phyloP scores from a whole-genome alignment of 495 filamentous ascomycete genomes.

The Platismatia glauca region DNA sequence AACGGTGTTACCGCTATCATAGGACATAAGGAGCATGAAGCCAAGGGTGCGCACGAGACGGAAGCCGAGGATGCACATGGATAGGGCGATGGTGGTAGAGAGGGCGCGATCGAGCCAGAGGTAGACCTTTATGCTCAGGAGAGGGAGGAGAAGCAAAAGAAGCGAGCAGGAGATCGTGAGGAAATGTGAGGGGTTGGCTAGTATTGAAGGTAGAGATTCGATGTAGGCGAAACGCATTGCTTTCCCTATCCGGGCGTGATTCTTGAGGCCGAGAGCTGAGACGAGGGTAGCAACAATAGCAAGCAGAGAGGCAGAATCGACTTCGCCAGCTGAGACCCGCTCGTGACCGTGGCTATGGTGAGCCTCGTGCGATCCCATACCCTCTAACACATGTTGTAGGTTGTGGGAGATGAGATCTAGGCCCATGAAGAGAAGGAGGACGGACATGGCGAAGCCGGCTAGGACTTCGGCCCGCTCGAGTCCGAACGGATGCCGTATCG shows the following conservation, averaged over 20 bases:
- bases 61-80: conserved; percentile 79
- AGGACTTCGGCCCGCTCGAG: conserved; percentile 87
- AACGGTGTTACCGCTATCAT: conserved; percentile 53
- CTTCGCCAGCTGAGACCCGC: conserved; percentile 59
- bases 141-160: conserved; percentile 72
- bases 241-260: conserved; percentile 88
- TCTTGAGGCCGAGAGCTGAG: conserved; percentile 77
- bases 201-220: conserved; percentile 67
- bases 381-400: conserved; percentile 74
- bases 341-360: conserved; percentile 63
- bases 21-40: conserved; percentile 91
- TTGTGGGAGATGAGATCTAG: conserved; percentile 91
- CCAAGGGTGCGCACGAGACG: conserved; percentile 77
- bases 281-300: conserved; percentile 84
- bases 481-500: conserved; percentile 87
- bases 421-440: conserved; percentile 91
- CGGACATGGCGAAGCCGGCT: conserved; percentile 93
- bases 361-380: conserved; percentile 48
- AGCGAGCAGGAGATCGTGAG: conserved; percentile 78
- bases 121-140: conserved; percentile 66
- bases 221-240: conserved; percentile 72
- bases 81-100: conserved; percentile 65
- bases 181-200: conserved; percentile 89
- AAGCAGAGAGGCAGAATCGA: conserved; percentile 75
- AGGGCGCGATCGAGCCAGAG: conserved; percentile 74